These are phyloP conservation scores for Fusarium duplospermum DNA, from an alignment of 2,329 filamentous ascomycete species.

Conservation along the genomic window DNA sequence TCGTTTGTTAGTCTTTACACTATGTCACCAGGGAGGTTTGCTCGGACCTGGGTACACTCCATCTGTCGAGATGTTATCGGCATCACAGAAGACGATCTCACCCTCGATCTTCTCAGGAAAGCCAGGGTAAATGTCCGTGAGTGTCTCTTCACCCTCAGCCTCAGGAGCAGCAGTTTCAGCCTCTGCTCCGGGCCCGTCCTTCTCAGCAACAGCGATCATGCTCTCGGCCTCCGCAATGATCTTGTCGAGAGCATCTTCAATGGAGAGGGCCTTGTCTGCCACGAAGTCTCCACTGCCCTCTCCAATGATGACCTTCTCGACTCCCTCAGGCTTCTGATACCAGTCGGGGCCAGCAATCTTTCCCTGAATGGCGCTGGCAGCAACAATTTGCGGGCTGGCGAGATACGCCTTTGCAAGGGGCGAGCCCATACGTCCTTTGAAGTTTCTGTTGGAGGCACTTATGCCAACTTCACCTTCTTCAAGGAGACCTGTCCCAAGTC, in stretches of 20 bases:
- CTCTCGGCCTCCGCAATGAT: conserved; percentile 76
- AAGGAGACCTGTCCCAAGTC: conserved; percentile 81
- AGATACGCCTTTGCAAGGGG: conserved; percentile 80
- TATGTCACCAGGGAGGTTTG: neutral
- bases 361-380: conserved; percentile 83
- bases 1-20: conserved; percentile 42
- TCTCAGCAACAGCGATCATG: conserved; percentile 66
- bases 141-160: conserved; percentile 49
- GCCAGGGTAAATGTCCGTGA: conserved; percentile 81
- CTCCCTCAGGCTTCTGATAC: conserved; percentile 78
- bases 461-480: conserved; percentile 90
- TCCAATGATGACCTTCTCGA: conserved; percentile 74
- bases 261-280: conserved; percentile 72
- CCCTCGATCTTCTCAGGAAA: conserved; percentile 87
- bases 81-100: conserved; percentile 78
- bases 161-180: conserved; percentile 6
- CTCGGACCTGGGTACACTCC: no score
- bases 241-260: conserved; percentile 78
- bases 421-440: conserved; percentile 87
- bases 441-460: conserved; percentile 86
- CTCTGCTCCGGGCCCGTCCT: conserved; percentile 42
- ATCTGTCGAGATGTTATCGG: no score
- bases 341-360: conserved; percentile 80
- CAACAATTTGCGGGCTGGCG: conserved; percentile 89
- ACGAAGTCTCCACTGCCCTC: conserved; percentile 76